Base-by-base conservation (phyloP, 2,329 filamentous ascomycete genomes). In the Apiospora malaysiana region DNA sequence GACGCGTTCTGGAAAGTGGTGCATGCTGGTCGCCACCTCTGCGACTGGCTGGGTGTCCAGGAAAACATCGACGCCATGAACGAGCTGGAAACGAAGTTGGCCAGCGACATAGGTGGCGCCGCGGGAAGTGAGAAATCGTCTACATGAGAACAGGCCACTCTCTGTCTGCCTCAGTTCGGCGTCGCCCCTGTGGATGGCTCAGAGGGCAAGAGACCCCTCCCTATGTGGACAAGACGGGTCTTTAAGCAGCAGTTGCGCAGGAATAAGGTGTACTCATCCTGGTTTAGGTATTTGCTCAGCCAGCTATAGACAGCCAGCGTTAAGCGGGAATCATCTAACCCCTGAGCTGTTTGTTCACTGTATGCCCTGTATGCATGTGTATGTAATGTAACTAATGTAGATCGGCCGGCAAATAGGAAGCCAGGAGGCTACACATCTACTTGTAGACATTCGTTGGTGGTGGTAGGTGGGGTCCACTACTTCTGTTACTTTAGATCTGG, bases 1-100 rank as follows among this genome's bases (percentile, higher is more conserved):
- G 66, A 70, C 10, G 69, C 63, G 10, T 66, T 73, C 12, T 23
- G 67, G 42, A 66, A 56, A 27, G 70, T 73, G 1, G 37, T 76
- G n/a, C 72, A 73, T 45, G 76, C 77, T 2, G 77, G 76, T 6
- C 71, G 69, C 43, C 75, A 75, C 23, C 65, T 78, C 7, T 78
- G 77, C 46, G 46, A 51, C n/a, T 79, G 76, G 77, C 47, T 79
- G 27, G 72, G 74, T 1, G 74, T 76, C 4, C 63, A 72, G 12
- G 72, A 74, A 21, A 72, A 69, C 9, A 56, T 76, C 4, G 66
- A 65, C 12, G 72, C 68, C 16, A 74, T 76, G 70, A 49, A 49
- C 4, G 47, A 18, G n/a, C 56, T 76, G 63, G 70, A 73, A 65
- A 43, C 56, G 32, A 27, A 40, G 18, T 63, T 63, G 56, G 9